phyloP scores from a whole-genome alignment of 805 yeast genomes.

The Torulaspora maleeae region DNA sequence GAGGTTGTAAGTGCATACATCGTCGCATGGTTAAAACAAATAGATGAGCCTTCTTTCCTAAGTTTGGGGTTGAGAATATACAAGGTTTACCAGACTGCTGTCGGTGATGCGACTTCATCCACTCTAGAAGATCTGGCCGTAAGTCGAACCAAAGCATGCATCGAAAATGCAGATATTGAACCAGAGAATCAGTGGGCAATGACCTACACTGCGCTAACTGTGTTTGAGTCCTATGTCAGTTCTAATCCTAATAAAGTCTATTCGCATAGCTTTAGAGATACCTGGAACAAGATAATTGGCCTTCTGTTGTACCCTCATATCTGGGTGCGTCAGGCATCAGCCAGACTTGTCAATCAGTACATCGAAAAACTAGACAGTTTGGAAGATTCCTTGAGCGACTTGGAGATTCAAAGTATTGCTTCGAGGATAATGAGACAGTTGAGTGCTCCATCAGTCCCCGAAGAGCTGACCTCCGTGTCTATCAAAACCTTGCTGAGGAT shows the following conservation, averaged over 20 bases:
- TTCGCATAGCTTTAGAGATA: slow-evolving; percentile 28
- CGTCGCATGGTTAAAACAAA: slow-evolving; percentile 60
- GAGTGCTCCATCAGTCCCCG: slow-evolving; percentile 69
- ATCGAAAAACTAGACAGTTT: slow-evolving; percentile 40
- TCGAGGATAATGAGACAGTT: slow-evolving; percentile 70
- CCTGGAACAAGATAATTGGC: slow-evolving; percentile 52
- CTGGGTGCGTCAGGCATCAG: slow-evolving; percentile 75
- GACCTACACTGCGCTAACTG: slow-evolving; percentile 60
- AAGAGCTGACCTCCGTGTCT: slow-evolving; percentile 56
- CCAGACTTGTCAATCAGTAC: slow-evolving; percentile 53
- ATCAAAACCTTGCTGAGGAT: slow-evolving; percentile 63
- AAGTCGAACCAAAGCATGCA: slow-evolving; percentile 32
- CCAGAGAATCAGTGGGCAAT: slow-evolving; percentile 68
- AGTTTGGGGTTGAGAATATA: slow-evolving; percentile 74
- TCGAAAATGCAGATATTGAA: slow-evolving; percentile 38
- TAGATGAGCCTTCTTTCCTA: slow-evolving; percentile 46
- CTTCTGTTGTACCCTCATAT: slow-evolving; percentile 79
- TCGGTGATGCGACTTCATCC: slow-evolving; percentile 40
- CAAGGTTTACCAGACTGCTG: slow-evolving; percentile 51
- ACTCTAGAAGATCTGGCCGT: slow-evolving; percentile 42
- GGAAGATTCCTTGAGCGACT: slow-evolving; percentile 36
- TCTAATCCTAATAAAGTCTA: slow-evolving; percentile 34
- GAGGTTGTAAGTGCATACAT: slow-evolving; percentile 37
- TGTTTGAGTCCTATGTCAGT: slow-evolving; percentile 43
- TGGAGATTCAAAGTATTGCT: slow-evolving; percentile 62